These are phyloP conservation scores for Colletotrichum tanaceti DNA, from an alignment of 2,329 filamentous ascomycete genomes.

Conservation along the genomic window DNA sequence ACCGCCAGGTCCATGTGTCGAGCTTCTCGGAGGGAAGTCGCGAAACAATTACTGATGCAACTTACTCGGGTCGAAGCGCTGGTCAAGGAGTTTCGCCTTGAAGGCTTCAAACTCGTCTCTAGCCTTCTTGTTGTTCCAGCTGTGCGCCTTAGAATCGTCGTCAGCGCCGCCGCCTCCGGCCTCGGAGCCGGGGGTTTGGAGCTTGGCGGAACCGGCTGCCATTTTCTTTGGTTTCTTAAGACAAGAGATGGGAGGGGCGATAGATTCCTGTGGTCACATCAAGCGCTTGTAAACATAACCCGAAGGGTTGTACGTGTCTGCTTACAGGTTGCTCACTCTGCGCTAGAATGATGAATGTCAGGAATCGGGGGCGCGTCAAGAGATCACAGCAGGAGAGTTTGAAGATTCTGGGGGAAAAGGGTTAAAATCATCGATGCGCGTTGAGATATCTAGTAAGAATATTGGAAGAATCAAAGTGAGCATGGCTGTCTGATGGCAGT, in stretches of 20 bases:
- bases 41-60: background rate
- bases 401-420: background rate
- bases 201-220: conserved; percentile 23
- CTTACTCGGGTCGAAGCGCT: conserved; percentile 58
- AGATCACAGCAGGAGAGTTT: background rate
- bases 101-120: conserved; percentile 57
- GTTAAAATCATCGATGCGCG: background rate
- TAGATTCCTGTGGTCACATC: too few relatives aligned
- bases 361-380: background rate
- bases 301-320: background rate
- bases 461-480: background rate
- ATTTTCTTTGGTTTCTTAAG: background rate
- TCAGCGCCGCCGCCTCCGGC: conserved; percentile 40
- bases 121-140: conserved; percentile 51
- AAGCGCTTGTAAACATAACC: too few relatives aligned
- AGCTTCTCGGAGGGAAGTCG: background rate
- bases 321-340: background rate
- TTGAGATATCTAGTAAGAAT: too few relatives aligned
- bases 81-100: conserved; percentile 56
- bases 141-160: conserved; percentile 45
- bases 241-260: too few relatives aligned
- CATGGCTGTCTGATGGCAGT: background rate
- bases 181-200: conserved; percentile 37
- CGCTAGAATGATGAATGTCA: background rate
- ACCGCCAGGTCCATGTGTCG: background rate